Percentiles rank a stretch among this genome's conserved stretches.
Conservation (phyloP, 2,329 filamentous ascomycete species). For the Penicillium sp. region DNA sequence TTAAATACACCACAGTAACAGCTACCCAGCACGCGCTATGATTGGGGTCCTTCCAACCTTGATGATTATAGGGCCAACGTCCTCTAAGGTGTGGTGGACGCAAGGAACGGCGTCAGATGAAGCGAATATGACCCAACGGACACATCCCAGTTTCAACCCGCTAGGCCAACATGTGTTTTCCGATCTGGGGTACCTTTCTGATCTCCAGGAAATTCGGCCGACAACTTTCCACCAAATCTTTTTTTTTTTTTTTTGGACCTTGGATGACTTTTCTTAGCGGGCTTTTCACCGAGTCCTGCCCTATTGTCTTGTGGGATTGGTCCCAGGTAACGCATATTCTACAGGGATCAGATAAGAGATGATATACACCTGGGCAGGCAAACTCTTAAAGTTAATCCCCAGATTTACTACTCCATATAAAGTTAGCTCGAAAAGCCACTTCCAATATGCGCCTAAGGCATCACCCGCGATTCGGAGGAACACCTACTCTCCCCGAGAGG, state of each 20-base stretch:
- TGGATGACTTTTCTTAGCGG: background rate
- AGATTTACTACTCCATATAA: background rate
- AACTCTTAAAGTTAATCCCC: background rate
- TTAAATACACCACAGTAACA: background rate
- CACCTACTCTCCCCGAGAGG: conserved; percentile 8
- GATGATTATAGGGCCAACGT: background rate
- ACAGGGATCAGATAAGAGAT: background rate
- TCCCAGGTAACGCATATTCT: no score
- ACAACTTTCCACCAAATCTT: background rate
- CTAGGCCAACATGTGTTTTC: background rate
- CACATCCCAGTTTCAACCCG: background rate
- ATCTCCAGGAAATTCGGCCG: background rate
- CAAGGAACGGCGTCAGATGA: background rate
- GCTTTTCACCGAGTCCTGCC: no score
- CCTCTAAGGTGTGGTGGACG: background rate
- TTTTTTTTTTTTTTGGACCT: background rate
- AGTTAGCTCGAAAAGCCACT: conserved; percentile 2
- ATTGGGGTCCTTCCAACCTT: background rate
- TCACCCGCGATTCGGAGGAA: conserved; percentile 1
- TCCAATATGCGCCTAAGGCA: conserved; percentile 6
- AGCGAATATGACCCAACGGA: background rate
- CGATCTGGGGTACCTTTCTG: background rate
- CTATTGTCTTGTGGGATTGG: background rate
- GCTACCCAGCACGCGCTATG: background rate
- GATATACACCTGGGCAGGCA: background rate